Conservation (phyloP, 2,329 filamentous ascomycete species). For the Paecilomyces niveus region DNA sequence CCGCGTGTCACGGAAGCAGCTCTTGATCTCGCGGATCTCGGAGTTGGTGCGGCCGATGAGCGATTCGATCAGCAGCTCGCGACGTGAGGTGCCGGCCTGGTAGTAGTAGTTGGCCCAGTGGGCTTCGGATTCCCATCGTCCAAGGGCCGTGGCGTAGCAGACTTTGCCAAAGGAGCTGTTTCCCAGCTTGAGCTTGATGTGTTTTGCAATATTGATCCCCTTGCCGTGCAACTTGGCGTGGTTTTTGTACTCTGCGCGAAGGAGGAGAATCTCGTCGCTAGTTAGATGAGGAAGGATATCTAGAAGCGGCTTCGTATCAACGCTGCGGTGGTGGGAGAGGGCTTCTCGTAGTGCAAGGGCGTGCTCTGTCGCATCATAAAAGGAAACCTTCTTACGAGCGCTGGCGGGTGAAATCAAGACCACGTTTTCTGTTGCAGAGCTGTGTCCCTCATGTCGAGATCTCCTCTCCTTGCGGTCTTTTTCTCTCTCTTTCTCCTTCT, state of each 20-base stretch:
- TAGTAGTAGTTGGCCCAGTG: constrained; percentile 99
- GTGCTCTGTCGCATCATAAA: constrained; percentile 78
- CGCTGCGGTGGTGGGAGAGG: constrained; percentile 58
- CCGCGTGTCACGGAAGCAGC: constrained; percentile 83
- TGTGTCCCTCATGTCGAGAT: constrained; percentile 19
- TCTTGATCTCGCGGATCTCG: constrained; percentile 83
- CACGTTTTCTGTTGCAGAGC: constrained; percentile 23
- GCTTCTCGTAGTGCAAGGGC: constrained; percentile 69
- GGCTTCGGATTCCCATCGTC: constrained; percentile 84
- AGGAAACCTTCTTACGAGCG: constrained; percentile 58
- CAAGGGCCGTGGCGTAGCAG: constrained; percentile 82
- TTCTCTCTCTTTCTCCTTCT: constrained; percentile 19
- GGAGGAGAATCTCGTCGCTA: constrained; percentile 78
- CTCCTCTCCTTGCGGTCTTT: constrained; percentile 8
- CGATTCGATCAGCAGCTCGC: constrained; percentile 86
- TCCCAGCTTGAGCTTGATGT: constrained; percentile 40
- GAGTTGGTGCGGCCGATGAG: constrained; percentile 83
- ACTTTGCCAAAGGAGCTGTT: constrained; percentile 70
- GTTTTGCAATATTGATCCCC: constrained; percentile 45
- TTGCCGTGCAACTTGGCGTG: constrained; percentile 61
- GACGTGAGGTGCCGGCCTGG: constrained; percentile 73
- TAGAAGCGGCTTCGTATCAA: constrained; percentile 65
- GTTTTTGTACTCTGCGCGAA: constrained; percentile 85
- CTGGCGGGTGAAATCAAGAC: constrained; percentile 38
- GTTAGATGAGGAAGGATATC: constrained; percentile 78